Evolutionary conservation across 1,139 yeast genomes (phyloP), one percentile per base, ranked within the genome.

Genomic region (Torulaspora pretoriensis): DNA sequence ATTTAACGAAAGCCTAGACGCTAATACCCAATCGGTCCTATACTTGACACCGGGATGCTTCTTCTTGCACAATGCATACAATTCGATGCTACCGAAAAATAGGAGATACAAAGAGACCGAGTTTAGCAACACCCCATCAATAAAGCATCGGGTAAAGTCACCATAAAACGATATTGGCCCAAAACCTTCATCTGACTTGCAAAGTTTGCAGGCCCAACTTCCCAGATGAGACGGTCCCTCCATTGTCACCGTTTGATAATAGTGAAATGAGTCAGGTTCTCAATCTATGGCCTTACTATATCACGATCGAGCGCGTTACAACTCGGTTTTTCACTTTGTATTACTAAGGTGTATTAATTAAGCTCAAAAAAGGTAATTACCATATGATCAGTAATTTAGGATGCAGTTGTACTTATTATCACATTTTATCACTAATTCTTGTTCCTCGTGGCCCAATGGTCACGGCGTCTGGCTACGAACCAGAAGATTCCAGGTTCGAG

Each of bases 401-500:
- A 10, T 29, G 13, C 13, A 6, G 17, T 1, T 3, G 8, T 4
- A 9, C 4, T 4, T 1, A 1, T 14, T 14, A 5, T 10, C 17
- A 2, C 8, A 1, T n/a, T 22, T 33, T 10, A 33, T 4, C 14
- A 23, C 28, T 2, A 43, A 49, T 45, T 56, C 61, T 56, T 67
- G 77, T 79, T 78, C 87, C 85, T 80, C 85, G 82, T 81, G 85
- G 87, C 87, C 87, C 85, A 81, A 81, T 81, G 88, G 87, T 81
- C 83, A 81, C 81, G 87, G 87, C 87, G 86, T 81, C 85, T 80
- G 88, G 86, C 88, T 81, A 81, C 87, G 87, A 77, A 82, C 88
- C 88, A 81, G 87, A 80, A 81, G 89, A 81, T 81, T 82, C 88
- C 87, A 82, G 90, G 89, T 83, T 83, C 89, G 87, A 83, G 83